Base-by-base conservation (phyloP, 805 yeast genomes). In the Kodamaea neixiangensis region DNA sequence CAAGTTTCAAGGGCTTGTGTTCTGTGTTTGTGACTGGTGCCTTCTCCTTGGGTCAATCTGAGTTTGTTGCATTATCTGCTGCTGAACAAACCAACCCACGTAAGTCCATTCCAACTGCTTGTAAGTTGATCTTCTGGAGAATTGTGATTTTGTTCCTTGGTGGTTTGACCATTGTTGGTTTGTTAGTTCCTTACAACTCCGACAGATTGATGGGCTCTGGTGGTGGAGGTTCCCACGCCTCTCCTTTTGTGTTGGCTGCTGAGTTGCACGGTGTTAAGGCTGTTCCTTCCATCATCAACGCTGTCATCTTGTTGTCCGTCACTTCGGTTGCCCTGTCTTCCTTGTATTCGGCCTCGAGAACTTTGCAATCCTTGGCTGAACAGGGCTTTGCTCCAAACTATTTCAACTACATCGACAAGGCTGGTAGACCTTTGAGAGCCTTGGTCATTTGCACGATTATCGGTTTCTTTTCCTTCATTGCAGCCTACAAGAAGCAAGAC, bases 161-260 rank as follows among this genome's bases (percentile, higher is more conserved):
- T 43, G 61, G 75, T 10, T 68, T 73, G 56, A 51, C 65, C 13
- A 63, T 73, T 56, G 76, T 63, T 44, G 60, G 56, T 60, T 57
- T 66, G 58, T 51, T 63, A 54, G 68, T 64, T 22, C 68, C 68
- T 21, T 53, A 58, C 54, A 56, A 52, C 54, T 60, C 65, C 20
- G 57, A 54, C 55, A 54, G 60, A 37, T 57, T 64, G 34, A 55
- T 63, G 66, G 66, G 68, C 13, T 55, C 64, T 2, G 55, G 59
- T 4, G 69, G 68, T 33, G 58, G 67, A 38, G 61, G 63, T 14
- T 54, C 72, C 37, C 65, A 66, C 51, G 76, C 77, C 3, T 72
- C 77, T 33, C 77, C 78, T 3, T 73, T 58, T 52, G 78, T 73
- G 13, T 58, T 73, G 47, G 76, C 78, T 45, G 76, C 73, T 48